Base-by-base conservation (phyloP, 2,329 filamentous ascomycete genomes). In the Chaetomiaceae sp. region DNA sequence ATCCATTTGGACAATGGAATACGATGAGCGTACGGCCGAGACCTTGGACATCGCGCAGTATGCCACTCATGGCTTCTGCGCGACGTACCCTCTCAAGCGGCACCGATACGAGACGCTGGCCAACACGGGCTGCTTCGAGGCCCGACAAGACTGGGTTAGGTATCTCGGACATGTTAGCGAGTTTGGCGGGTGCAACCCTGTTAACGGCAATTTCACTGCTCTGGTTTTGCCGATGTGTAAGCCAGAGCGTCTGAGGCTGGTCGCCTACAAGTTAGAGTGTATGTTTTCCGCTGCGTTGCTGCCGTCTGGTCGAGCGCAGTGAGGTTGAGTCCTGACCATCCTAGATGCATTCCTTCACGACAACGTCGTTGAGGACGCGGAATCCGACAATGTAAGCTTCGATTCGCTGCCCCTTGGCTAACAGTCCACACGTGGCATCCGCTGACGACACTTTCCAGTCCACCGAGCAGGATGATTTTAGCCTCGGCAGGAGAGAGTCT, bases 11-110 rank as follows among this genome's bases (percentile, higher is more conserved):
- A 11, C 27, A 14, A 29, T 29, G 27, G 27, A 29, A 5, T 14
- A 9, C 27, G 27, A 29, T 29, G 27, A 29, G 27, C 27, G 10
- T 14, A 29, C 27, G 30, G 4, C 36, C 22, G 22, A 38, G 36
- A 17, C 22, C 24, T 6, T 45, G 26, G 41, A 41, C 37, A 15
- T 49, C 19, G 11, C 27, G 17, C 36, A 40, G 26, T 45, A 29
- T 26, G 37, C 44, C 41, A 49, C 47, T 9, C 33, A 42, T 8
- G 44, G 48, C 19, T 51, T 51, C 47, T 45, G 42, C 32, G 18
- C 18, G 17, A 33, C 14, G 8, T 48, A 38, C 10, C 37, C 36
- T n/a, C 33, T 51, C 14, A 30, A 19, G 17, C 12, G 48, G 2
- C 48, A 51, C 26, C 18, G 27, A 12, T 19, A 35, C n/a, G 45